A percentile compares a stretch with the other conserved stretches of the same genome.
phyloP scores from a whole-genome alignment of 257 asterid genomes.

The Nicotiana tabacum region DNA sequence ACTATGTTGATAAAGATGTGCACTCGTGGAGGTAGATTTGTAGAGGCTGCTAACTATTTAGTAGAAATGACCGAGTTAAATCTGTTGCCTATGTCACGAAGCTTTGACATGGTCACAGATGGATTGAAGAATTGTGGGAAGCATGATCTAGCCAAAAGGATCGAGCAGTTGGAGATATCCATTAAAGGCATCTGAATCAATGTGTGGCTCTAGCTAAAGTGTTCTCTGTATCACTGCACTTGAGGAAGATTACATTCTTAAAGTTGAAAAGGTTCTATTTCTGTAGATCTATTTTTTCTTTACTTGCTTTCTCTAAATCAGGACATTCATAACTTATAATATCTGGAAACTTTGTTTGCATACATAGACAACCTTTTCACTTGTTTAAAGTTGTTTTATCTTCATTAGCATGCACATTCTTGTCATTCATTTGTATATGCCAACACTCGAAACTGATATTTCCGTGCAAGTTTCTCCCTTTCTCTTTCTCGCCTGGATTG shows the following conservation, averaged over 20 bases:
- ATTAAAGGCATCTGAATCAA: constrained; percentile 46
- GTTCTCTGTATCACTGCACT: not conserved
- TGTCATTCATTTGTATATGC: not conserved
- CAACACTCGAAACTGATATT: not conserved
- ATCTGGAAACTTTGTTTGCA: not conserved
- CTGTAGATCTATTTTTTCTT: not conserved
- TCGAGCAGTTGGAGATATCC: constrained; percentile 81
- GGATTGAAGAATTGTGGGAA: constrained; percentile 90
- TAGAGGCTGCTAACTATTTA: constrained; percentile 93
- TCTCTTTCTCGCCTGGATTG: not conserved
- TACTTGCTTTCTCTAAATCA: not conserved
- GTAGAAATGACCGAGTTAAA: constrained; percentile 83
- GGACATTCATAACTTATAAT: not conserved
- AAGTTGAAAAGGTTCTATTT: not conserved
- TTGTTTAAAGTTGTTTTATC: not conserved
- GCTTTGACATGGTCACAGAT: constrained; percentile 85
- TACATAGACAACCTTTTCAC: not conserved
- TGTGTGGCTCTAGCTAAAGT: not conserved
- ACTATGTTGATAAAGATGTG: constrained; percentile 89
- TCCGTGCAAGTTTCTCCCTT: not conserved
- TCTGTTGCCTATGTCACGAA: constrained; percentile 64
- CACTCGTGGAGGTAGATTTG: constrained; percentile 75
- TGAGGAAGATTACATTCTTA: not conserved
- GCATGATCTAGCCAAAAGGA: constrained; percentile 81
- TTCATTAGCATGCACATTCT: not conserved